Base-by-base conservation (phyloP, 164 flowering plant genomes). In the Vitis riparia region DNA sequence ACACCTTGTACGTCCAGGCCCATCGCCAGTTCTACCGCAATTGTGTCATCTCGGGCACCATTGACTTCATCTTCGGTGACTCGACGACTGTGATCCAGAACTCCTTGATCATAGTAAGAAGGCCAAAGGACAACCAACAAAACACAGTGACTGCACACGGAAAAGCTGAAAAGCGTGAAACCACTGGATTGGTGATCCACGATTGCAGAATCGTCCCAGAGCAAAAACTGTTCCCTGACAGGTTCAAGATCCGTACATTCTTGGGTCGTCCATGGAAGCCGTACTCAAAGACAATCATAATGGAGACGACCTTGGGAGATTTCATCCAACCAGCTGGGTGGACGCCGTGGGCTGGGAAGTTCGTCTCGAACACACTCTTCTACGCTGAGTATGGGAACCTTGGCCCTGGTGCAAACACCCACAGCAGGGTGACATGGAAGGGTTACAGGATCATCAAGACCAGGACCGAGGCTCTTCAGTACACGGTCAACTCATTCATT, bases 11-110 rank as follows among this genome's bases (percentile, higher is more conserved):
- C 62, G 71, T 61, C 11, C 86, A 72, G 2, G 16, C 86, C 48
- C 48, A 77, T n/a, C 76, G 85, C 12, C 85, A 84, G 48, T 82
- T 82, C 75, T 86, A 74, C 78, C 73, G 80, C 19, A 71, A 75
- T 49, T 84, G 89, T 55, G 71, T 76, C 50, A 77, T 86, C 66
- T 57, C 81, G 0, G 87, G 87, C 59, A 84, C 84, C 1, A 72
- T 78, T 0, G 84, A 84, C 66, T 76, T 87, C 85, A 80, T 85
- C 75, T 81, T 78, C 30, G 90, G 90, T 14, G 75, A 79, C 55
- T 55, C 80, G 2, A 17, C 84, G 3, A 59, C 75, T 0, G 62
- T 85, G 12, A 81, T 87, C 74, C 88, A 87, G 65, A 81, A 80
- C 79, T 83, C 78, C 6, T 6, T 72, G 37, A 80, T 87, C 73